Percentiles rank a stretch among this genome's conserved stretches.
Conservation (phyloP, 2,329 filamentous ascomycete genomes). For the Didymella sp. region DNA sequence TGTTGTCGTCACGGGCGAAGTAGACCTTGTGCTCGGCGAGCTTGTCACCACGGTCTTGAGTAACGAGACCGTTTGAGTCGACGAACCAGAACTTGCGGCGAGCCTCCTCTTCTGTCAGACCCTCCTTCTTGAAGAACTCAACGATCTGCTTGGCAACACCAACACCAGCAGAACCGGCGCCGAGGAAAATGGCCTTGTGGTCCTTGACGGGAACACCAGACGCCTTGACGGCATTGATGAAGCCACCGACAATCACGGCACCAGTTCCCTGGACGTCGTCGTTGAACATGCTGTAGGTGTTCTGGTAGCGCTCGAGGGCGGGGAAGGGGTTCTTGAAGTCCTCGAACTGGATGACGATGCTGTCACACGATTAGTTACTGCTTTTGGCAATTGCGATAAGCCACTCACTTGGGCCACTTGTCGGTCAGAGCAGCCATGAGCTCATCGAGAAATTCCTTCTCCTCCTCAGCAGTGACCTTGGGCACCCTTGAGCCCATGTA, state of each 20-base stretch:
- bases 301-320: conserved; percentile 86
- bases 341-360: conserved; percentile 87
- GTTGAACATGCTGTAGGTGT: conserved; percentile 94
- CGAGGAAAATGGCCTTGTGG: conserved; percentile 94
- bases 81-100: conserved; percentile 95
- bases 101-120: conserved; percentile 85
- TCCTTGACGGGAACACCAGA: conserved; percentile 86
- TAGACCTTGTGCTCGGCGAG: conserved; percentile 86
- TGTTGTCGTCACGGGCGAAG: conserved; percentile 70
- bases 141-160: conserved; percentile 98
- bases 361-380: conserved; percentile 48
- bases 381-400: conserved; percentile 4
- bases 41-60: conserved; percentile 88
- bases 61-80: conserved; percentile 95
- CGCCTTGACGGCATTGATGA: conserved; percentile 78
- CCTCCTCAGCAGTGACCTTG: conserved; percentile 77
- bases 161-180: conserved; percentile 92
- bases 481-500: conserved; percentile 90
- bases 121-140: conserved; percentile 93
- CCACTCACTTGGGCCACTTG: conserved; percentile 68
- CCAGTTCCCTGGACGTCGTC: conserved; percentile 98
- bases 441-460: conserved; percentile 94
- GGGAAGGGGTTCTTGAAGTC: conserved; percentile 98
- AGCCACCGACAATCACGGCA: conserved; percentile 87
- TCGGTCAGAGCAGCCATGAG: conserved; percentile 92